A percentile compares a stretch with the other conserved stretches of the same genome.
These are phyloP conservation scores for Biscogniauxia mediterranea DNA, from an alignment of 2,329 filamentous ascomycete species.

Conservation along the genomic window DNA sequence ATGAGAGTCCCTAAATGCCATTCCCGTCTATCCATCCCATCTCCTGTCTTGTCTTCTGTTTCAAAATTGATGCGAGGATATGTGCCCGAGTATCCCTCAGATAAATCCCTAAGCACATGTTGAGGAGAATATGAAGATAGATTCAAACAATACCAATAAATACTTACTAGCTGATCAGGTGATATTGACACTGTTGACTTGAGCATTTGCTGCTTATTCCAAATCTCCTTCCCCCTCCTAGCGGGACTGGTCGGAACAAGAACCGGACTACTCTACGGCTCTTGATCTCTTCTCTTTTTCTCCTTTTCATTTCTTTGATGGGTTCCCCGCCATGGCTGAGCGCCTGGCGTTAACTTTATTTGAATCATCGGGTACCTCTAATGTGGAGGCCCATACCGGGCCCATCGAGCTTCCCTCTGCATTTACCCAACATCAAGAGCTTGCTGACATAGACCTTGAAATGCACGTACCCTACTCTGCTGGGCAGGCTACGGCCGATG, in stretches of 20 bases:
- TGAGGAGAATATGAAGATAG: background rate
- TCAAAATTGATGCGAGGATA: background rate
- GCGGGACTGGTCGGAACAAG: background rate
- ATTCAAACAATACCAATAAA: background rate
- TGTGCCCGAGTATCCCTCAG: background rate
- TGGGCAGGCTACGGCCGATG: background rate
- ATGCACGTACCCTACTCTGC: slow-evolving; percentile 9
- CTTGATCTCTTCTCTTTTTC: background rate
- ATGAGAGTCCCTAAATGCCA: background rate
- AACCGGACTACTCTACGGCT: background rate
- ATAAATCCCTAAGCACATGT: background rate
- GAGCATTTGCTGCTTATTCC: background rate
- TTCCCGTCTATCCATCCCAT: background rate
- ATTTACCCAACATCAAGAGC: slow-evolving; percentile 17
- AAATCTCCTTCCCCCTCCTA: too few relatives aligned
- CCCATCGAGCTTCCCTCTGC: slow-evolving; percentile 20
- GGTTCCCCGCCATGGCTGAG: slow-evolving; percentile 8
- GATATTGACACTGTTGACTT: background rate
- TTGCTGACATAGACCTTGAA: slow-evolving; percentile 15
- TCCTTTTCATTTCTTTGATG: slow-evolving; percentile 4
- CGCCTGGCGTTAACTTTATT: slow-evolving; percentile 22
- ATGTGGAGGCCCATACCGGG: slow-evolving; percentile 19
- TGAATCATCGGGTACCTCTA: slow-evolving; percentile 17
- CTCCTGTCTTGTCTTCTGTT: background rate
- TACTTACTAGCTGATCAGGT: background rate